A percentile compares a stretch with the other conserved stretches of the same genome.
phyloP scores from a whole-genome alignment of 2,329 filamentous ascomycete species.

The Trichoderma koningii region DNA sequence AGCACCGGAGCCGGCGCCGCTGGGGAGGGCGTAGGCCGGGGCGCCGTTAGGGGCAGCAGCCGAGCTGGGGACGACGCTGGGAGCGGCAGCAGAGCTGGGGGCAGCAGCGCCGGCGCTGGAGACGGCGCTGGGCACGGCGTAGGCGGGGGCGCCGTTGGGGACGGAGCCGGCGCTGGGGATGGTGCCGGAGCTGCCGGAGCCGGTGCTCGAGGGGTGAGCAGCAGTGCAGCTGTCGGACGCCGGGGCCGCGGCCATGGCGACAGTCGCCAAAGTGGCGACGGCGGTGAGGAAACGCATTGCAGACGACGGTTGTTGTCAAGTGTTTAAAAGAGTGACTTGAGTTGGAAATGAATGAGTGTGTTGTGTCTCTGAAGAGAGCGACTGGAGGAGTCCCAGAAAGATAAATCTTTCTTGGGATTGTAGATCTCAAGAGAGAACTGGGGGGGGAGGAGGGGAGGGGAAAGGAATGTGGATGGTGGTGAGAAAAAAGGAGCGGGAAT shows the following conservation, averaged over 20 bases:
- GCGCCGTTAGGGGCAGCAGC: no score
- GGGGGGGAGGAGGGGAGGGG: neutral
- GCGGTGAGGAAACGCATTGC: slow-evolving; percentile 40
- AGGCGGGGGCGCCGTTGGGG: no score
- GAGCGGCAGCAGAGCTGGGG: no score
- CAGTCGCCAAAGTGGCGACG: slow-evolving; percentile 34
- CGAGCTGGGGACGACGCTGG: no score
- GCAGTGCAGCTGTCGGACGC: slow-evolving; percentile 27
- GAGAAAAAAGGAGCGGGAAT: slow-evolving; percentile 5
- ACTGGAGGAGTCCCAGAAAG: neutral
- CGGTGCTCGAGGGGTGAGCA: neutral
- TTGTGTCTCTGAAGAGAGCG: neutral
- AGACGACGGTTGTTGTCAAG: slow-evolving; percentile 9
- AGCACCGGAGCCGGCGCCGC: no score
- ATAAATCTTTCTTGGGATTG: neutral
- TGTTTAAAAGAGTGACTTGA: slow-evolving; percentile 5
- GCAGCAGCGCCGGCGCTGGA: no score
- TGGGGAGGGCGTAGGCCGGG: no score
- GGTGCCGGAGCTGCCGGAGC: no score
- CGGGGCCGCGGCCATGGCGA: slow-evolving; percentile 31
- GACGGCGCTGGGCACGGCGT: no score
- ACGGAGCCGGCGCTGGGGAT: no score
- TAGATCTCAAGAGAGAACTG: slow-evolving; percentile 3
- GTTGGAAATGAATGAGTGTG: neutral
- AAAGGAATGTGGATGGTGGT: neutral